These are phyloP conservation scores for Lactarius hatsudake DNA, from an alignment of 768 basidiomycete genomes.

Conservation along the genomic window DNA sequence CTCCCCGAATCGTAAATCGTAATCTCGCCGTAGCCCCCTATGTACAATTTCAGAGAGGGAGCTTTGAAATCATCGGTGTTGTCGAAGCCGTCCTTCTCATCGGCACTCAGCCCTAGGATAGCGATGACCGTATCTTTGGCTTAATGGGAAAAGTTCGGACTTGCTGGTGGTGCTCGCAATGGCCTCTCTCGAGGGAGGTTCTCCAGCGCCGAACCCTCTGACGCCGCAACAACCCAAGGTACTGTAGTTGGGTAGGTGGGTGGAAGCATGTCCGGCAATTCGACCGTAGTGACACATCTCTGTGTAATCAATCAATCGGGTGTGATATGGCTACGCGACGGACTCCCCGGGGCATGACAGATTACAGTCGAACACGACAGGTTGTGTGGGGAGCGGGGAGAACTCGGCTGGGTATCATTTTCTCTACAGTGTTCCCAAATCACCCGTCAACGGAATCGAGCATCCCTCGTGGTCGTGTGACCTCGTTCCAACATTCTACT, in stretches of 20 bases:
- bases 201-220: not conserved
- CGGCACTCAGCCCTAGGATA: not conserved
- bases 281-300: not conserved
- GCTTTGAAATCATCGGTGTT: not conserved
- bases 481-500: not conserved
- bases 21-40: not conserved
- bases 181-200: not conserved
- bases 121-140: not conserved
- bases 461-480: not conserved
- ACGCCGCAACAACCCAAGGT: not conserved
- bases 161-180: not conserved
- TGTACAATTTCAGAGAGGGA: not conserved
- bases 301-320: not conserved
- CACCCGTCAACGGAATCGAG: not conserved
- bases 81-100: not conserved
- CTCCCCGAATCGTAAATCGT: not conserved
- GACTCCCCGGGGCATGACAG: not conserved
- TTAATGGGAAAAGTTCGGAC: not conserved
- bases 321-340: not conserved
- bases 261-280: not conserved
- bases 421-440: not conserved
- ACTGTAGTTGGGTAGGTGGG: not conserved
- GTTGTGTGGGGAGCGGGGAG: not conserved
- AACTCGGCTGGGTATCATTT: not conserved
- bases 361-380: not conserved